Conservation (phyloP, 2,329 filamentous ascomycete genomes). For the Teratosphaeria gauchensis region DNA sequence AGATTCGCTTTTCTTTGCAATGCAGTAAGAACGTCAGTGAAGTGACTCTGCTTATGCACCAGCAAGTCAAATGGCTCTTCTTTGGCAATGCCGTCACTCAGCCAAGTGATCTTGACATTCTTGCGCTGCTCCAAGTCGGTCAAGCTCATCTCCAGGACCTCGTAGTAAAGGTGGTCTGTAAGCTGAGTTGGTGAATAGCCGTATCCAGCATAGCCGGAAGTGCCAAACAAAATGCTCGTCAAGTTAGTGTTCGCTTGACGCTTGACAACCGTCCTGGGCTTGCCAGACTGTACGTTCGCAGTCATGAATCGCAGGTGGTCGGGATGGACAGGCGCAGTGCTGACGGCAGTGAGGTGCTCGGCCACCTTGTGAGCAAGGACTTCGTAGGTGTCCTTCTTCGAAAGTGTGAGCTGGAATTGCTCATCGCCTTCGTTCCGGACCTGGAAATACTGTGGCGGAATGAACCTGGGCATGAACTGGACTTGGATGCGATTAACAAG, state of each 20-base stretch:
- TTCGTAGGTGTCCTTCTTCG: slow-evolving; percentile 83
- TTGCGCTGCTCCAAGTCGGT: slow-evolving; percentile 92
- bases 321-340: slow-evolving; percentile 49
- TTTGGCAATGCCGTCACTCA: slow-evolving; percentile 85
- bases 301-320: slow-evolving; percentile 90
- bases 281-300: slow-evolving; percentile 65
- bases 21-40: slow-evolving; percentile 66
- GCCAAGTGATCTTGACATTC: slow-evolving; percentile 68
- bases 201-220: slow-evolving; percentile 56
- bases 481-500: slow-evolving; percentile 74
- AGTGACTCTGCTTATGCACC: slow-evolving; percentile 73
- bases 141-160: slow-evolving; percentile 87
- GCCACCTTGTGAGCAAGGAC: slow-evolving; percentile 75
- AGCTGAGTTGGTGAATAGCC: slow-evolving; percentile 50
- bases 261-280: slow-evolving; percentile 69
- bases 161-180: slow-evolving; percentile 73
- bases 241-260: slow-evolving; percentile 62
- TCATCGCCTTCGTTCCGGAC: slow-evolving; percentile 43
- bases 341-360: slow-evolving; percentile 48
- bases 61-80: slow-evolving; percentile 79
- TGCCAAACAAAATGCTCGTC: slow-evolving; percentile 59
- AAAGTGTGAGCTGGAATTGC: slow-evolving; percentile 67
- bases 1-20: slow-evolving; percentile 75
- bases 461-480: slow-evolving; percentile 58
- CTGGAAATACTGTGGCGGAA: slow-evolving; percentile 27